A percentile compares a stretch with the other conserved stretches of the same genome.
These are phyloP conservation scores for Sporothrix schenckii DNA, from an alignment of 2,329 filamentous ascomycete genomes.

Conservation along the genomic window DNA sequence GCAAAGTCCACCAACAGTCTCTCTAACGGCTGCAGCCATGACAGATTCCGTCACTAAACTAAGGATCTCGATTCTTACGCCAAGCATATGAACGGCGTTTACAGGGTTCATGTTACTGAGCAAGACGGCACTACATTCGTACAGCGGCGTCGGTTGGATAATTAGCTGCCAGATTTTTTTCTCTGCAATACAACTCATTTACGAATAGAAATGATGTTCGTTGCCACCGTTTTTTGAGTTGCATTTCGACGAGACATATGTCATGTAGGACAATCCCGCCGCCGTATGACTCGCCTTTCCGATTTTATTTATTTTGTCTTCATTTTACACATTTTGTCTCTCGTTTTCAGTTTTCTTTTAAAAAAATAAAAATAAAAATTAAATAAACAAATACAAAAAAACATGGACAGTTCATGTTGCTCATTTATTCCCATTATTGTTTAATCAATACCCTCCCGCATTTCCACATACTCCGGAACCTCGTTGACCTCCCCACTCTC, in stretches of 20 bases:
- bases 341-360: not conserved
- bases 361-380: no score
- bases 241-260: constrained; percentile 5
- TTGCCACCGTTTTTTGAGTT: not conserved
- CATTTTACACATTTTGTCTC: not conserved
- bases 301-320: not conserved
- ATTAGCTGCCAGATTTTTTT: not conserved
- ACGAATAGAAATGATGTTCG: not conserved
- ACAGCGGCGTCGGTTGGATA: not conserved
- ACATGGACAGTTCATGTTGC: not conserved
- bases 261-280: constrained; percentile 10
- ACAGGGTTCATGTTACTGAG: not conserved
- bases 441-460: no score
- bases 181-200: not conserved
- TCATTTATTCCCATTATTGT: not conserved
- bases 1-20: not conserved
- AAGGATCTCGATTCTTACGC: not conserved
- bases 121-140: no score
- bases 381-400: not conserved
- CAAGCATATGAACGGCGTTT: not conserved
- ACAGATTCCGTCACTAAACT: constrained; percentile 9
- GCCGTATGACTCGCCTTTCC: constrained; percentile 2
- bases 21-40: not conserved
- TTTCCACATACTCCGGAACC: no score
- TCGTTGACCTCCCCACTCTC: no score